Evolutionary conservation across 2,329 filamentous ascomycete genomes (phyloP).

Genomic region (Incumbomyces delicatus): DNA sequence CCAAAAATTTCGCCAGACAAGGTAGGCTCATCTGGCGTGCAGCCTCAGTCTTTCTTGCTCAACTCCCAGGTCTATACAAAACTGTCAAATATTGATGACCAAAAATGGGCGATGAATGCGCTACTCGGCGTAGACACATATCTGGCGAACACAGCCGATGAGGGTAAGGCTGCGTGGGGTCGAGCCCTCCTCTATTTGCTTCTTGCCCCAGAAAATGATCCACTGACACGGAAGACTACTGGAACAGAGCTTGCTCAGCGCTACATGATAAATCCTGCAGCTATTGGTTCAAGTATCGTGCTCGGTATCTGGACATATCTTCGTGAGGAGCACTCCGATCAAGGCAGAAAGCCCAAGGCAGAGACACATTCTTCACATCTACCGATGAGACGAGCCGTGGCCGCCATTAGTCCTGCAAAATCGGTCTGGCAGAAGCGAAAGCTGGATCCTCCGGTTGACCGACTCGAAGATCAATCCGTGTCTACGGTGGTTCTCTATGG

Average conservation of each 20-base stretch:
- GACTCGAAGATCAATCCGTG: slow-evolving; percentile 62
- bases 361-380: slow-evolving; percentile 52
- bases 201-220: slow-evolving; percentile 51
- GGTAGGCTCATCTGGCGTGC: slow-evolving; percentile 52
- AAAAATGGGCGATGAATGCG: slow-evolving; percentile 65
- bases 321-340: slow-evolving; percentile 24
- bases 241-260: slow-evolving; percentile 47
- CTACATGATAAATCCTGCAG: slow-evolving; percentile 51
- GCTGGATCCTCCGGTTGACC: slow-evolving; percentile 35
- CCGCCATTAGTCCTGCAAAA: slow-evolving; percentile 31
- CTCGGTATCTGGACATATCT: slow-evolving; percentile 74
- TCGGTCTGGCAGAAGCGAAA: slow-evolving; percentile 20
- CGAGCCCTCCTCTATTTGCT: slow-evolving; percentile 75
- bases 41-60: slow-evolving; percentile 72
- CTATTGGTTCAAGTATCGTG: slow-evolving; percentile 55
- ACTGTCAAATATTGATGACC: slow-evolving; percentile 61
- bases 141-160: slow-evolving; percentile 42
- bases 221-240: slow-evolving; percentile 55
- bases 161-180: slow-evolving; percentile 63
- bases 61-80: slow-evolving; percentile 80
- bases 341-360: background rate
- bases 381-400: slow-evolving; percentile 54
- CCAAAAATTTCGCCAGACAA: slow-evolving; percentile 34
- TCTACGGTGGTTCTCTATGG: slow-evolving; percentile 69
- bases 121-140: slow-evolving; percentile 52